Base-by-base conservation (phyloP, 768 basidiomycete genomes). In the Leucosporidium scottii region DNA sequence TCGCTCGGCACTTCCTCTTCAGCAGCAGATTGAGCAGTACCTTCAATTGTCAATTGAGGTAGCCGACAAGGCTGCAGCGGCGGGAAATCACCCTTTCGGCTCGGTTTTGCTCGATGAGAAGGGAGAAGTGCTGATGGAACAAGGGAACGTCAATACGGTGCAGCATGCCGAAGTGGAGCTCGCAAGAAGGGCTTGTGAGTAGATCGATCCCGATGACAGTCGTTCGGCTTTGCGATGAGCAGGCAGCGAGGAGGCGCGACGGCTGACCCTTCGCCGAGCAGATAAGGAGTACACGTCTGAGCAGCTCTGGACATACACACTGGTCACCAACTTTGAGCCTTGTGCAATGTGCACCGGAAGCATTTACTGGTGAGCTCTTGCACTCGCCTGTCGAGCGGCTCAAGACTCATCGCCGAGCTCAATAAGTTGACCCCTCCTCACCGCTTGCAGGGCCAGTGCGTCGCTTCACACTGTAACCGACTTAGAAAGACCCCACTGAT, bases 241-340 rank as follows among this genome's bases (percentile, higher is more conserved):
- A 4, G 8, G 9, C 13, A 9, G 18, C 21, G 55, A 18, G 12
- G 8, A 31, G 25, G 4, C 23, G 21, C 34, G 9, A 13, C 25
- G 15, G 50, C 23, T 51, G 13, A 51, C 25, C 9, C 8, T n/a
- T 51, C n/a, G 55, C 36, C 15, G 36, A 44, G 39, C 61, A 50
- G 61, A 31, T 27, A 49, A 27, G 20, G 25, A 51, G 23, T 49
- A 49, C 30, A 34, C n/a, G 27, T 49, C 61, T 31, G 8, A 49
- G 17, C 10, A 50, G 15, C 28, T 61, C n/a, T 61, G 61, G 61
- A 17, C 20, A 3, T 50, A 25, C 48, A 61, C 61, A 2, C 48
- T 61, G 28, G 25, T 18, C 12, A 61, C 61, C 3, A 61, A 61
- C 61, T 61, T 61, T 53, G 61, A 61, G 23, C 61, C 61, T n/a